A percentile compares a stretch with the other conserved stretches of the same genome.
phyloP scores from a whole-genome alignment of 2,329 filamentous ascomycete species.

The Penicillium rolfsii region DNA sequence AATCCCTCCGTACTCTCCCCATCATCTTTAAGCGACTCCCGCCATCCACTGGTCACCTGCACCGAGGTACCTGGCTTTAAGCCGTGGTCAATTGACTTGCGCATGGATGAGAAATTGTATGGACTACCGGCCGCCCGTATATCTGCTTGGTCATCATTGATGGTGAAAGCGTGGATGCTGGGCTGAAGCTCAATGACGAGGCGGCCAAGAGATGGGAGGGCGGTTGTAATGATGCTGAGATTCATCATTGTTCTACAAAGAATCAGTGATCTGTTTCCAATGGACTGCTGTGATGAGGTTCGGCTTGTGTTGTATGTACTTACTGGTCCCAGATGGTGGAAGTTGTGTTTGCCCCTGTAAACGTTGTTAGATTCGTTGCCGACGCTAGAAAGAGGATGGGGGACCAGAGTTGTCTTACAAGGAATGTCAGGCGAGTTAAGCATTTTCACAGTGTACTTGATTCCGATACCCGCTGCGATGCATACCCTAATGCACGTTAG shows the following conservation, averaged over 20 bases:
- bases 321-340: constrained; percentile 26
- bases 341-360: constrained; percentile 18
- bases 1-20: constrained; percentile 17
- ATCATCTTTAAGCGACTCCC: constrained; percentile 15
- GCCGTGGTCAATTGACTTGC: constrained; percentile 2
- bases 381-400: not conserved
- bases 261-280: not conserved
- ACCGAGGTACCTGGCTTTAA: constrained; percentile 6
- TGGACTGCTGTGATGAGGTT: too few species aligned
- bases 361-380: not conserved
- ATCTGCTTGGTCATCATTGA: constrained; percentile 14
- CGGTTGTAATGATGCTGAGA: constrained; percentile 22
- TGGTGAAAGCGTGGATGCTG: constrained; percentile 19
- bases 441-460: constrained; percentile 15
- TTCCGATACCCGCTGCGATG: constrained; percentile 13
- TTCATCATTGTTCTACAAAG: constrained; percentile 21
- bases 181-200: constrained; percentile 24
- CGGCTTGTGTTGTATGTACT: not conserved
- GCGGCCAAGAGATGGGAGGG: constrained; percentile 21
- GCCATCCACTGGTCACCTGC: constrained; percentile 17
- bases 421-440: constrained; percentile 14
- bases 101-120: constrained; percentile 15
- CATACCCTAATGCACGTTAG: constrained; percentile 12
- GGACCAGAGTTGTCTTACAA: constrained; percentile 7
- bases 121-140: not conserved